Evolutionary conservation across 2,329 filamentous ascomycete genomes (phyloP).

Genomic region (Coniochaeta sp.): DNA sequence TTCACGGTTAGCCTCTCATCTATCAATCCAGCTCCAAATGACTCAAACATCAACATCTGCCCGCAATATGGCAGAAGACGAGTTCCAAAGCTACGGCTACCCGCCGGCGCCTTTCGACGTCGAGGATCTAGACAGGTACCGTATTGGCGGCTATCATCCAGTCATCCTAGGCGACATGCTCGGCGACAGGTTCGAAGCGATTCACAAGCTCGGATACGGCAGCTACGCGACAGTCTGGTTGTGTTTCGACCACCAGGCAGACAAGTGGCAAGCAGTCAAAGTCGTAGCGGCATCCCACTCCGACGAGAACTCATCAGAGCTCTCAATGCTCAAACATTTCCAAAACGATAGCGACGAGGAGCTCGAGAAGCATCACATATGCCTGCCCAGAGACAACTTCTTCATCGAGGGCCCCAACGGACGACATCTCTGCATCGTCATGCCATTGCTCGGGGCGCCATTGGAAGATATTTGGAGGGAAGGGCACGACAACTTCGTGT

Average conservation of each 20-base stretch:
- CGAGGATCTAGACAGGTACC: background rate
- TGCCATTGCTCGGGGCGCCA: background rate
- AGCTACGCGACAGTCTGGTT: slow-evolving; percentile 33
- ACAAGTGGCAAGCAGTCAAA: background rate
- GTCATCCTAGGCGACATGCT: background rate
- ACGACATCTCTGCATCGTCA: background rate
- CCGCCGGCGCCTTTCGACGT: background rate
- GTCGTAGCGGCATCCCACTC: background rate
- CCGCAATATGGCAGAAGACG: too few species aligned
- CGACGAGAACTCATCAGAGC: background rate
- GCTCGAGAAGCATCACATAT: background rate
- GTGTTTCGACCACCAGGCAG: slow-evolving; percentile 9
- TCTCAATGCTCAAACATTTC: background rate
- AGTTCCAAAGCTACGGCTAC: background rate
- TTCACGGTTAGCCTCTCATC: too few species aligned
- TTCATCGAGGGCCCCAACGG: background rate
- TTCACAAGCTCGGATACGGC: slow-evolving; percentile 31
- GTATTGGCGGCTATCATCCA: background rate
- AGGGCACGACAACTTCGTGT: too few species aligned
- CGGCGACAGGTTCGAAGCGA: slow-evolving; percentile 25
- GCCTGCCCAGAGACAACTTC: background rate
- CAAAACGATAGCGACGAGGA: background rate
- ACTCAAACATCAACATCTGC: too few species aligned
- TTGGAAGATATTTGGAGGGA: background rate
- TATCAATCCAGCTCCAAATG: too few species aligned